These are phyloP conservation scores for Dipodascus geniculatus DNA, from an alignment of 805 yeast species.

Conservation along the genomic window DNA sequence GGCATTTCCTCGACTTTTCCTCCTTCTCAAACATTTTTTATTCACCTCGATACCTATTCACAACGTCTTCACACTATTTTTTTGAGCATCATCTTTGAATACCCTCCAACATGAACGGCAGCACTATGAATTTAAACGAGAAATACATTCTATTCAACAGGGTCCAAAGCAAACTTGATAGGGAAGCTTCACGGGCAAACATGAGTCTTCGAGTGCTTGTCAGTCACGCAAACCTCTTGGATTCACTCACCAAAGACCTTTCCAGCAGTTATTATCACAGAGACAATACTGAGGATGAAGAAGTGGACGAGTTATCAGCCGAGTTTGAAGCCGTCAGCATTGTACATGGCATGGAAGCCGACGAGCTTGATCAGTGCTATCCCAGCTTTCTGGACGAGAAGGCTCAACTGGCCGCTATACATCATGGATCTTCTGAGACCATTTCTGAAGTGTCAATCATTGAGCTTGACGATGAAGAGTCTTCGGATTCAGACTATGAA, in stretches of 20 bases:
- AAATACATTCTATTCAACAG: constrained; percentile 51
- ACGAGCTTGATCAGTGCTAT: not conserved
- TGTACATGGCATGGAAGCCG: not conserved
- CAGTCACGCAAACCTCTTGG: constrained; percentile 61
- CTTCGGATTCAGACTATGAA: not conserved
- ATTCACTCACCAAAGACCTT: constrained; percentile 21
- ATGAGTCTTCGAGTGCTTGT: constrained; percentile 47
- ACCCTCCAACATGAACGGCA: not conserved
- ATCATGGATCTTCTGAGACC: not conserved
- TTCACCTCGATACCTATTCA: too few species aligned
- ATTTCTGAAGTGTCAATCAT: not conserved
- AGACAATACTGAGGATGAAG: not conserved
- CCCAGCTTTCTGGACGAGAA: not conserved
- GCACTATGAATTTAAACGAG: constrained; percentile 29
- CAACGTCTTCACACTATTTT: not conserved
- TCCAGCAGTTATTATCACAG: not conserved
- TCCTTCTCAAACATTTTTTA: too few species aligned
- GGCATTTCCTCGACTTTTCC: not conserved
- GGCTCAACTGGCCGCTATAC: not conserved
- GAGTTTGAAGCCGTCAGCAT: not conserved
- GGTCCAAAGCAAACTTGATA: constrained; percentile 52
- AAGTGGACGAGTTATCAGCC: not conserved
- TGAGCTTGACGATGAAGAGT: not conserved
- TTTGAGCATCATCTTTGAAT: not conserved
- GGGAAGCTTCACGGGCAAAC: constrained; percentile 47